Conservation (phyloP, 2,329 filamentous ascomycete species). For the Fusarium sambucinum region DNA sequence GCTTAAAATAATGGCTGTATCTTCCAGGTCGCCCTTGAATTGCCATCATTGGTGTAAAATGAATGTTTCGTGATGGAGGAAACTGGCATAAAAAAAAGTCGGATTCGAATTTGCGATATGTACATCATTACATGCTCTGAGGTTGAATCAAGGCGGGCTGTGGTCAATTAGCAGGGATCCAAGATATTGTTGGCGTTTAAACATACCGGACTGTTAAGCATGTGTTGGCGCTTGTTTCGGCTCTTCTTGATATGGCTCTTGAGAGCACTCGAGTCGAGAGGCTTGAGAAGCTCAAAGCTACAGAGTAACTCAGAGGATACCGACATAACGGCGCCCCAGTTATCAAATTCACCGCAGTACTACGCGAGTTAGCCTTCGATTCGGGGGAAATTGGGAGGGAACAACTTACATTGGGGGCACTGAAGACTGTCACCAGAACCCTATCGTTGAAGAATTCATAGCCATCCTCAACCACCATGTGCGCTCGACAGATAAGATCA, state of each 20-base stretch:
- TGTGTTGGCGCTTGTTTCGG: slow-evolving; percentile 91
- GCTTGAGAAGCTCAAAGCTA: slow-evolving; percentile 97
- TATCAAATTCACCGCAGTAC: slow-evolving; percentile 99
- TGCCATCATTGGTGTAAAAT: slow-evolving; percentile 40
- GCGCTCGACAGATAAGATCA: slow-evolving; percentile 94
- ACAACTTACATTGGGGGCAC: slow-evolving; percentile 90
- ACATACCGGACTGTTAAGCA: slow-evolving; percentile 95
- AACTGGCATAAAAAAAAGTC: slow-evolving; percentile 34
- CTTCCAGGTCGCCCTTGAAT: slow-evolving; percentile 45
- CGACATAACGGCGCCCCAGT: slow-evolving; percentile 99
- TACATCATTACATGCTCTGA: slow-evolving; percentile 63
- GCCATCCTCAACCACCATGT: slow-evolving; percentile 99
- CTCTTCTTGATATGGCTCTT: slow-evolving; percentile 99
- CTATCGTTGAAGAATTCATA: slow-evolving; percentile 99
- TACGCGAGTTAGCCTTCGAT: slow-evolving; percentile 56
- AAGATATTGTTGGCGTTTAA: not conserved
- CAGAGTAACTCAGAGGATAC: slow-evolving; percentile 93
- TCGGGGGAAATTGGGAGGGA: not conserved
- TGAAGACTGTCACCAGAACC: slow-evolving; percentile 96
- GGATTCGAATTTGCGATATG: slow-evolving; percentile 38
- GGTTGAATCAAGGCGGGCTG: slow-evolving; percentile 68
- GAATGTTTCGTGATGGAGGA: slow-evolving; percentile 38
- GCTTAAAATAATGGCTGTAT: slow-evolving; percentile 31
- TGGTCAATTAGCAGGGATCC: slow-evolving; percentile 17
- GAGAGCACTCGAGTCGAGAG: slow-evolving; percentile 92